These are phyloP conservation scores for Hortaea werneckii DNA, from an alignment of 2,329 filamentous ascomycete genomes.

Conservation along the genomic window DNA sequence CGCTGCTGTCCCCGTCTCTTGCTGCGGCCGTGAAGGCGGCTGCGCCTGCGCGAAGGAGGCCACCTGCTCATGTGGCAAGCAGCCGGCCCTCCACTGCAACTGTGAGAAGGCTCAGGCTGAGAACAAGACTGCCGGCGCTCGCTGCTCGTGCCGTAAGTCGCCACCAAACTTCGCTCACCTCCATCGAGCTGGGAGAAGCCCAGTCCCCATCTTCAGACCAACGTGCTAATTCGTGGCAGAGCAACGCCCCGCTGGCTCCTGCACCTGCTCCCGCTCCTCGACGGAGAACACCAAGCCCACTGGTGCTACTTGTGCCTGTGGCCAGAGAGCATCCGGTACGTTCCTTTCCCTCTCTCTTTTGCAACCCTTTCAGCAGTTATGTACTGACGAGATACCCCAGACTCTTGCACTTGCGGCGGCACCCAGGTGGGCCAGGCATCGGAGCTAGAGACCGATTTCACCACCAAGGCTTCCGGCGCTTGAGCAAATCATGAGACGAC, in stretches of 20 bases:
- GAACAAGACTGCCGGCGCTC: constrained; percentile 61
- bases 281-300: constrained; percentile 56
- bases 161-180: neutral
- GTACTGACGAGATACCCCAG: constrained; percentile 13
- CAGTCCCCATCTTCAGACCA: neutral
- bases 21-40: constrained; percentile 48
- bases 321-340: constrained; percentile 60
- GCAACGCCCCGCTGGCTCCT: constrained; percentile 66
- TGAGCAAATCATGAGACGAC: constrained; percentile 15
- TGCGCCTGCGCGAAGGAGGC: constrained; percentile 38
- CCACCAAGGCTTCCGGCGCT: constrained; percentile 43
- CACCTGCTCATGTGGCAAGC: constrained; percentile 67
- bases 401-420: constrained; percentile 62
- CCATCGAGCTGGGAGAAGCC: neutral
- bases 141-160: constrained; percentile 70
- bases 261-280: constrained; percentile 65
- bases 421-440: constrained; percentile 52
- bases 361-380: neutral
- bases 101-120: constrained; percentile 68
- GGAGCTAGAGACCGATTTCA: constrained; percentile 75
- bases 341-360: constrained; percentile 11
- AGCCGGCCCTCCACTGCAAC: constrained; percentile 74
- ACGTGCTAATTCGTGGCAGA: constrained; percentile 27
- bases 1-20: constrained; percentile 40
- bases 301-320: constrained; percentile 64